Evolutionary conservation across 768 basidiomycete species (phyloP).

Genomic region (Clitopilus hobsonii): DNA sequence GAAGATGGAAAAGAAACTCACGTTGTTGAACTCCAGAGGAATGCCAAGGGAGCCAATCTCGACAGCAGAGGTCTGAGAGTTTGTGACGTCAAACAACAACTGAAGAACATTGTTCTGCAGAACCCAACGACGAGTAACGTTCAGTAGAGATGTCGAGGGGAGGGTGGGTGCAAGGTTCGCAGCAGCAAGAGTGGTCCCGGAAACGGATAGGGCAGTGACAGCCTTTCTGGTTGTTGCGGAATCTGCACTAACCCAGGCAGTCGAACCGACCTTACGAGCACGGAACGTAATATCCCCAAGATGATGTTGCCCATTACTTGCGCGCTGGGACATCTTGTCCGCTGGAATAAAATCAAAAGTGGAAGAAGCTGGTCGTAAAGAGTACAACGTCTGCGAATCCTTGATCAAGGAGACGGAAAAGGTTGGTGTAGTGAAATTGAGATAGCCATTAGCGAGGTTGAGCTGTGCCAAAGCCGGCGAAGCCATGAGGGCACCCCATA

Average conservation of each 20-base stretch:
- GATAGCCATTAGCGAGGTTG: conserved; percentile 42
- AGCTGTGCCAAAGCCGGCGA: conserved; percentile 23
- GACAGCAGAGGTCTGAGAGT: conserved; percentile 39
- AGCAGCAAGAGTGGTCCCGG: conserved; percentile 42
- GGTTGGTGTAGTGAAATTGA: conserved; percentile 38
- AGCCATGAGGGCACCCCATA: conserved; percentile 3
- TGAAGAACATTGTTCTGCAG: conserved; percentile 34
- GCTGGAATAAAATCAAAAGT: conserved; percentile 48
- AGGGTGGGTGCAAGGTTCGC: conserved; percentile 47
- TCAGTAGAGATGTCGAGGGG: conserved; percentile 36
- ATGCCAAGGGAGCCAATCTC: conserved; percentile 52
- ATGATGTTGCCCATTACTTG: conserved; percentile 46
- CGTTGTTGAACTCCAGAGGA: conserved; percentile 54
- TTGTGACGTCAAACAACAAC: conserved; percentile 46
- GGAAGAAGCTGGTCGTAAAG: conserved; percentile 34
- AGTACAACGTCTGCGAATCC: conserved; percentile 53
- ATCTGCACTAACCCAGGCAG: conserved; percentile 42
- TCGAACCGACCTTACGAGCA: conserved; percentile 38
- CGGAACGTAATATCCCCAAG: conserved; percentile 54
- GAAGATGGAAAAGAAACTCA: conserved; percentile 18
- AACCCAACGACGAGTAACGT: conserved; percentile 50
- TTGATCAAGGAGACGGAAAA: conserved; percentile 46
- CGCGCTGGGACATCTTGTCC: conserved; percentile 44
- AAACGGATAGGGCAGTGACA: conserved; percentile 30
- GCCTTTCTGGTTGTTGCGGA: conserved; percentile 35